These are phyloP conservation scores for Leccinum angustisporum DNA, from an alignment of 1,284 basidiomycete genomes.

Conservation along the genomic window DNA sequence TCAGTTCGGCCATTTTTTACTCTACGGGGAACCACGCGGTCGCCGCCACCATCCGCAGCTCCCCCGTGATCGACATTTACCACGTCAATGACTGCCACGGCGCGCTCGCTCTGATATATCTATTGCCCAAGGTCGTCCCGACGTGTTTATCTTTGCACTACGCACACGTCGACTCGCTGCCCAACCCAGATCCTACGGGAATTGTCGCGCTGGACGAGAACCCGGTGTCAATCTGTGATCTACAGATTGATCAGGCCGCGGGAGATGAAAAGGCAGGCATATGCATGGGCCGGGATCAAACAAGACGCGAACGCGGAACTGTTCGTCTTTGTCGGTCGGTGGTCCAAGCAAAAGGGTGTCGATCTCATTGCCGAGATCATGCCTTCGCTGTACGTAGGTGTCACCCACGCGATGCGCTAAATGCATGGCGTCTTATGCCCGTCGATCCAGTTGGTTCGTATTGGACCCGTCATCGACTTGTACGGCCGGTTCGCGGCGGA, in stretches of 20 bases:
- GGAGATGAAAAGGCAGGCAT: conserved; percentile 88
- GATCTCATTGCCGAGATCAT: conserved; percentile 93
- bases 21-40: conserved; percentile 97
- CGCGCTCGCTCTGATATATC: not conserved
- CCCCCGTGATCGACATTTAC: conserved; percentile 86
- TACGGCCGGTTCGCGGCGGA: conserved; percentile 94
- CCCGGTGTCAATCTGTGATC: conserved; percentile 68
- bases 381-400: conserved; percentile 70
- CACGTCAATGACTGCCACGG: conserved; percentile 93
- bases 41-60: conserved; percentile 81
- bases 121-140: no score
- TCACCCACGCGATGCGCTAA: not conserved
- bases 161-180: conserved; percentile 91
- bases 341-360: conserved; percentile 96
- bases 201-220: conserved; percentile 87
- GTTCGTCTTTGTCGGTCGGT: conserved; percentile 93
- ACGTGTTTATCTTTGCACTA: conserved; percentile 72
- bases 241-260: conserved; percentile 77
- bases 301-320: conserved; percentile 87
- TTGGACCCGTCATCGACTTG: conserved; percentile 91
- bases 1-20: conserved; percentile 94
- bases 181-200: conserved; percentile 91
- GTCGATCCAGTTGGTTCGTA: conserved; percentile 82
- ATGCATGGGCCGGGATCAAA: conserved; percentile 90
- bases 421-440: conserved; percentile 45